Evolutionary conservation across 148 eudicot genomes (phyloP).

Genomic region (Fallopia convolvulus): DNA sequence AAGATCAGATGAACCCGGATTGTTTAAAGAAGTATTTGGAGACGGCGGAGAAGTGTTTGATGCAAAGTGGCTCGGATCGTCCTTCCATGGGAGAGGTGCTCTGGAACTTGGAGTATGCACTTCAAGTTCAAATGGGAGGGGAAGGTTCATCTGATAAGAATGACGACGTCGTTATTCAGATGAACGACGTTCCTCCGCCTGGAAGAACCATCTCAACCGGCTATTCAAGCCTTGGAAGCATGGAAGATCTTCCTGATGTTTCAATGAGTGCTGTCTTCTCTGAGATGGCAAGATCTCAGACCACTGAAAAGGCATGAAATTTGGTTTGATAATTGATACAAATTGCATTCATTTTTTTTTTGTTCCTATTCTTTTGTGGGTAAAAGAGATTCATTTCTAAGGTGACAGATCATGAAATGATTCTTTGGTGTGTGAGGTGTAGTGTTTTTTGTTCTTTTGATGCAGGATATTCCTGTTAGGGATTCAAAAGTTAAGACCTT

Average conservation of each 20-base stretch:
- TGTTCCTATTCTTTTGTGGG: background rate
- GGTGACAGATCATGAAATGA: background rate
- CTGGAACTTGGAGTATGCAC: conserved; percentile 86
- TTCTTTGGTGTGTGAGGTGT: conserved; percentile 9
- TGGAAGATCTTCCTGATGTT: conserved; percentile 56
- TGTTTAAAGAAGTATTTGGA: conserved; percentile 81
- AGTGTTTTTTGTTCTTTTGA: background rate
- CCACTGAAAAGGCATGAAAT: background rate
- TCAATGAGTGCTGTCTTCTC: conserved; percentile 88
- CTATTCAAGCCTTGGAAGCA: conserved; percentile 27
- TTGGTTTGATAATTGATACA: background rate
- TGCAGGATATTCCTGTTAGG: background rate
- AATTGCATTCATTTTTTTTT: background rate
- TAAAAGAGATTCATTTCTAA: background rate
- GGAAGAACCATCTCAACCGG: conserved; percentile 30
- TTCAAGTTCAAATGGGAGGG: conserved; percentile 76
- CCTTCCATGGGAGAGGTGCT: conserved; percentile 95
- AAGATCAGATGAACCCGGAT: conserved; percentile 55
- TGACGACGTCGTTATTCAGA: conserved; percentile 27
- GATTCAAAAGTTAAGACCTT: background rate
- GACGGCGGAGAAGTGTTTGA: conserved; percentile 90
- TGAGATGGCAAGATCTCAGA: conserved; percentile 62
- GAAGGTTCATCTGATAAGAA: conserved; percentile 68
- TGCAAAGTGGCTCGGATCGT: conserved; percentile 82
- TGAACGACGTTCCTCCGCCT: conserved; percentile 57